phyloP scores from a whole-genome alignment of 345 rosid genomes.

The Excoecaria agallocha region DNA sequence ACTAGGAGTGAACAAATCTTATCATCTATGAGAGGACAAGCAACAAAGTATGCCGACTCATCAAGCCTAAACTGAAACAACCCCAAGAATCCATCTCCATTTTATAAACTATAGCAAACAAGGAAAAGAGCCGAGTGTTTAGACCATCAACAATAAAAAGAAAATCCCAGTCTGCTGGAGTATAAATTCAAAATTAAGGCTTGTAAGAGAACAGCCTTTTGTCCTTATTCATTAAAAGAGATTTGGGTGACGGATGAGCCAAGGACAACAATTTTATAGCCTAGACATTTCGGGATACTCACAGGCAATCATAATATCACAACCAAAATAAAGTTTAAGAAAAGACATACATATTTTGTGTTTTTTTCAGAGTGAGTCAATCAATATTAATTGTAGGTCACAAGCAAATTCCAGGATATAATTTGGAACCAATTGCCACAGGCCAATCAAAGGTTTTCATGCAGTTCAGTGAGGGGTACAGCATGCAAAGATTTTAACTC shows the following conservation, averaged over 20 bases:
- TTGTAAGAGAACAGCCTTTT: not conserved
- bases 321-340: not conserved
- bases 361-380: not conserved
- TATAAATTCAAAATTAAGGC: not conserved
- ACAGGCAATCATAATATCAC: not conserved
- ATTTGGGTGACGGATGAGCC: not conserved
- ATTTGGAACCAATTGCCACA: not conserved
- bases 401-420: not conserved
- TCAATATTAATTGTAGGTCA: not conserved
- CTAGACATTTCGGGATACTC: not conserved
- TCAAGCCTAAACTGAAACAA: not conserved
- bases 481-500: not conserved
- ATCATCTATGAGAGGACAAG: not conserved
- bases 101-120: not conserved
- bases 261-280: not conserved
- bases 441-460: not conserved
- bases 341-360: not conserved
- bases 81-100: not conserved
- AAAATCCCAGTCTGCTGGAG: not conserved
- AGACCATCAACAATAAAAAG: not conserved
- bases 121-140: not conserved
- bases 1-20: not conserved
- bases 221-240: not conserved
- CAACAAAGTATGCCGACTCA: not conserved
- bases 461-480: not conserved